Conservation (phyloP, 345 rosid species). For the Populus alba region DNA sequence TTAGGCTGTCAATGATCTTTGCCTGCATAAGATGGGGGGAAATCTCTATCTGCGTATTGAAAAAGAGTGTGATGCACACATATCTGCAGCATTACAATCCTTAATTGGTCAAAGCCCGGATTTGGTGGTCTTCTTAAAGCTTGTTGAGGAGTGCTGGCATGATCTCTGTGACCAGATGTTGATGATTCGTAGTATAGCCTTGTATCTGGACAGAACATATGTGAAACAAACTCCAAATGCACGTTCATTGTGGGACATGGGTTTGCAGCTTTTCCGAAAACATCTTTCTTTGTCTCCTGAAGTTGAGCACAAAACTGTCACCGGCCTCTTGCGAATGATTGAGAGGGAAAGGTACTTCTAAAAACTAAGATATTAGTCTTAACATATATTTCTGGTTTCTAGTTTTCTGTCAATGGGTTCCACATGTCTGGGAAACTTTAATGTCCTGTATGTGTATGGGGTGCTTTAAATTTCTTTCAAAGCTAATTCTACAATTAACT, state of each 20-base stretch:
- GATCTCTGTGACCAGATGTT: constrained; percentile 92
- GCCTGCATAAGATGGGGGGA: constrained; percentile 88
- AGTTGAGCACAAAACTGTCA: constrained; percentile 95
- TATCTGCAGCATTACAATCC: constrained; percentile 70
- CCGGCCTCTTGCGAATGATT: constrained; percentile 87
- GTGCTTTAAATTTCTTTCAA: not conserved
- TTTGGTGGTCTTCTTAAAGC: constrained; percentile 80
- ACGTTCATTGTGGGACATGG: constrained; percentile 96
- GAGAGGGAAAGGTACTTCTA: constrained; percentile 81
- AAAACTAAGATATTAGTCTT: not conserved
- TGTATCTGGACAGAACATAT: constrained; percentile 83
- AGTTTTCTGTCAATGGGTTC: not conserved
- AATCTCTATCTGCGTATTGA: constrained; percentile 84
- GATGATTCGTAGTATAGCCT: constrained; percentile 95
- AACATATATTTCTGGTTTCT: not conserved
- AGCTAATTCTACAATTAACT: not conserved
- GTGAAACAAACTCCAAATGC: constrained; percentile 84
- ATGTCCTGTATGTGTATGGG: not conserved
- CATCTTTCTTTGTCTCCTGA: constrained; percentile 75
- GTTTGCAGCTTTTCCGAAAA: constrained; percentile 89
- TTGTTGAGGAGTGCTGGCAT: constrained; percentile 94
- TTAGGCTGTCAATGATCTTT: constrained; percentile 88
- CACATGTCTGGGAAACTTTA: not conserved
- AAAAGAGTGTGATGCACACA: constrained; percentile 81
- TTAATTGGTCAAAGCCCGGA: constrained; percentile 95